Conservation (phyloP, 257 asterid genomes). For the Primulina eburnea region DNA sequence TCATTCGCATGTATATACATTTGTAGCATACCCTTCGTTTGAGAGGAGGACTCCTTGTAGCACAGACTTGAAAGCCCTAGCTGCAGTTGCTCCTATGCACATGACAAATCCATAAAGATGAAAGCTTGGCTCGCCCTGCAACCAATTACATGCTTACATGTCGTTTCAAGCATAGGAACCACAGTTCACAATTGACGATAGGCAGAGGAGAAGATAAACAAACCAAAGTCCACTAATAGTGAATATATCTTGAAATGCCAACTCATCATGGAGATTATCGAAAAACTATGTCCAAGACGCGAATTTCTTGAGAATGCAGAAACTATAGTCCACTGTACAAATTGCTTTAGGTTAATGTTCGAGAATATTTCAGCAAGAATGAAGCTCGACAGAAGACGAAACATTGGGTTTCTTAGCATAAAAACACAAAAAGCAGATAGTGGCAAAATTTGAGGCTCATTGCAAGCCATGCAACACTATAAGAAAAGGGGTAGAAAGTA, state of each 20-base stretch:
- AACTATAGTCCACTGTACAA: too few species aligned
- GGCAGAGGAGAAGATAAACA: not conserved
- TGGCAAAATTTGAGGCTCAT: too few species aligned
- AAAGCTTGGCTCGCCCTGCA: slow-evolving; percentile 93
- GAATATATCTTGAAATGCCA: too few species aligned
- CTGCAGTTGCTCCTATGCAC: slow-evolving; percentile 95
- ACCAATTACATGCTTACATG: slow-evolving; percentile 23
- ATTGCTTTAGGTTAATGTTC: too few species aligned
- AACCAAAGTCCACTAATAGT: not conserved
- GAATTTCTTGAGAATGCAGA: too few species aligned
- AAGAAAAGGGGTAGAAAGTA: not conserved
- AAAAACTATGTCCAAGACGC: too few species aligned
- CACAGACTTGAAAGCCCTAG: slow-evolving; percentile 96
- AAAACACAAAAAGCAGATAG: too few species aligned
- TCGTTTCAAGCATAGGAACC: slow-evolving; percentile 18
- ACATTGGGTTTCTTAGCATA: too few species aligned
- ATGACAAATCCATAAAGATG: slow-evolving; percentile 85
- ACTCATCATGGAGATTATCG: too few species aligned
- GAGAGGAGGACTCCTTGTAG: slow-evolving; percentile 95
- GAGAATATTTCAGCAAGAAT: too few species aligned
- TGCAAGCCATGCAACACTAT: too few species aligned
- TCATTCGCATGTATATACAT: not conserved
- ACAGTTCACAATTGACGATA: not conserved
- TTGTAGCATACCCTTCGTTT: slow-evolving; percentile 65
- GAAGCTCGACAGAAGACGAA: too few species aligned